A percentile compares a stretch with the other conserved stretches of the same genome.
Evolutionary conservation across 148 eudicot genomes (phyloP).

Genomic region (Heliamphora exappendiculata): DNA sequence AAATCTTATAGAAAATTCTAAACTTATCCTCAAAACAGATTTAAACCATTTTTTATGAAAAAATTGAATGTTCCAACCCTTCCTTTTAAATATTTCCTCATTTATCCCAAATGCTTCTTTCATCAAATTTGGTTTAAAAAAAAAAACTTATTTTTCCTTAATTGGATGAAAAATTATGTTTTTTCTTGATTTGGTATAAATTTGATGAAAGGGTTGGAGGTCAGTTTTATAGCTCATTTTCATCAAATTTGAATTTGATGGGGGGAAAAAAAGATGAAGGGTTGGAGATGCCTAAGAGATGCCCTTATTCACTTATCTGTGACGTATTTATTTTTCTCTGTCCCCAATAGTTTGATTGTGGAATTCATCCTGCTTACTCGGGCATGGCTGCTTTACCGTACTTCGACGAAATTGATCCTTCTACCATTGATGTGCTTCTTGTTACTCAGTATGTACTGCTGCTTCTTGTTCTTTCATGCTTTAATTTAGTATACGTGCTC

Average conservation of each 20-base stretch:
- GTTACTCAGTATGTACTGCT: constrained; percentile 62
- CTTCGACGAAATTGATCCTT: constrained; percentile 95
- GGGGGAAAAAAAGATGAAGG: too few relatives aligned
- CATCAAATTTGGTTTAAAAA: too few relatives aligned
- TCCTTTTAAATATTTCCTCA: too few relatives aligned
- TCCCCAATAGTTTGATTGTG: constrained; percentile 72
- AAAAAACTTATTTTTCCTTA: not conserved
- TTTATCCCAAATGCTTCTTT: too few relatives aligned
- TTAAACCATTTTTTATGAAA: too few relatives aligned
- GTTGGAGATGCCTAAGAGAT: not conserved
- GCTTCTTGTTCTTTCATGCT: not conserved
- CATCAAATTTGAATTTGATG: too few relatives aligned
- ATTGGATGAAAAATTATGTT: not conserved
- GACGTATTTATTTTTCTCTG: not conserved
- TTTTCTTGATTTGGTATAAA: not conserved
- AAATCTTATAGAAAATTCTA: too few relatives aligned
- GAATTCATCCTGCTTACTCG: constrained; percentile 89
- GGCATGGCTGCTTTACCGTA: constrained; percentile 97
- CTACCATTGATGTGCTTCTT: constrained; percentile 78
- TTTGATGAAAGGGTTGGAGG: not conserved
- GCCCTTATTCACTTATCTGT: not conserved
- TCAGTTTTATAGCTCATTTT: too few relatives aligned
- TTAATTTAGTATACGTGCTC: not conserved
- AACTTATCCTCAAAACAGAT: too few relatives aligned
- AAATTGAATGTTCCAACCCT: too few relatives aligned